These are phyloP conservation scores for Hericium coralloides DNA, from an alignment of 768 basidiomycete species.

Conservation along the genomic window DNA sequence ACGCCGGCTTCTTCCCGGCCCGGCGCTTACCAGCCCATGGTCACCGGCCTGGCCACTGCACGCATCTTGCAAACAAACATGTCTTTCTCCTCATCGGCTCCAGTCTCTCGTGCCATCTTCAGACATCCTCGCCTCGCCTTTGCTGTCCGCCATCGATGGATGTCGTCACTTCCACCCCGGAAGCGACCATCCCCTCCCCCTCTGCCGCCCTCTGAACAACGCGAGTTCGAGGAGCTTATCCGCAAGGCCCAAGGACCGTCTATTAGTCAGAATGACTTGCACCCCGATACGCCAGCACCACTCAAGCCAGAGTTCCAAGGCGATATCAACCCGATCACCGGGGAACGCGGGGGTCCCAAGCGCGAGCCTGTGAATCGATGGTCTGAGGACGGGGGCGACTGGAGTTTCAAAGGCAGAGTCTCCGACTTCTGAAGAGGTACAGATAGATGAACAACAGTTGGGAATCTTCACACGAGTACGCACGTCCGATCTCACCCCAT, in stretches of 20 bases:
- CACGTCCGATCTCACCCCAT: no score
- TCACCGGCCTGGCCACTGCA: no score
- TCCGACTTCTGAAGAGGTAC: conserved; percentile 58
- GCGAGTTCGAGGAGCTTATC: conserved; percentile 81
- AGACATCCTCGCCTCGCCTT: background rate
- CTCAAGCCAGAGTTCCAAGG: conserved; percentile 68
- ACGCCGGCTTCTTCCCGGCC: no score
- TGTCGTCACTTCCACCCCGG: background rate
- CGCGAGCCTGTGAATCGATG: conserved; percentile 66
- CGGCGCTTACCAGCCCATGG: no score
- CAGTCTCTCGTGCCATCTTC: no score
- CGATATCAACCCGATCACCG: conserved; percentile 71
- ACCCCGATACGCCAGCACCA: conserved; percentile 61
- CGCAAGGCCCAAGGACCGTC: conserved; percentile 42
- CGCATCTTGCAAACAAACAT: no score
- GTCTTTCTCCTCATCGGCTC: no score
- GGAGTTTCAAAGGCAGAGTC: conserved; percentile 87
- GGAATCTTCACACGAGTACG: no score
- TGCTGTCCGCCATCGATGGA: background rate
- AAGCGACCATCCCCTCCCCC: conserved; percentile 57
- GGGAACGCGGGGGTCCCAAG: conserved; percentile 84
- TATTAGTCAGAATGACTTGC: conserved; percentile 31
- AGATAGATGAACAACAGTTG: no score
- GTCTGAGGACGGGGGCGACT: conserved; percentile 57
- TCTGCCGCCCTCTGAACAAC: conserved; percentile 66